Conservation (phyloP, 83 land plant genomes). For the Diphasiastrum complanatum region DNA sequence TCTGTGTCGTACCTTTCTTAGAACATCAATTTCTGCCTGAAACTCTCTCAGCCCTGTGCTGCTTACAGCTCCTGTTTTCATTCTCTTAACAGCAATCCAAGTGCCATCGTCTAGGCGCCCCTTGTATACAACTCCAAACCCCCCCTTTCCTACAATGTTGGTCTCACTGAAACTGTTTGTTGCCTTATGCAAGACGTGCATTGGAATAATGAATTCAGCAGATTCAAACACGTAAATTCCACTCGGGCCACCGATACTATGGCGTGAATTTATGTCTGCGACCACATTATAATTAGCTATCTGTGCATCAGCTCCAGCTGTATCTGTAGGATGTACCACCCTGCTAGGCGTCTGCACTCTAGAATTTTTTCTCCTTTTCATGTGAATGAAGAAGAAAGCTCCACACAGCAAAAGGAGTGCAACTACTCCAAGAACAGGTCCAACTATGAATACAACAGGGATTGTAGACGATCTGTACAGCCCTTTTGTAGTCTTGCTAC, state of each 20-base stretch:
- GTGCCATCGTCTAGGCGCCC: slow-evolving; percentile 69
- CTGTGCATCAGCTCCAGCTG: too few relatives aligned
- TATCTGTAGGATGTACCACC: background rate
- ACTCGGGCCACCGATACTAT: too few relatives aligned
- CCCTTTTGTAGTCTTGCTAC: too few relatives aligned
- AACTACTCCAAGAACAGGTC: background rate
- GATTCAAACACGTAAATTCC: slow-evolving; percentile 36
- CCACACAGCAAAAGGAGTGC: background rate
- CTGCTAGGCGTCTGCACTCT: background rate
- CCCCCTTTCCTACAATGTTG: slow-evolving; percentile 60
- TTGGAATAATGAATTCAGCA: slow-evolving; percentile 41
- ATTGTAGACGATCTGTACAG: too few relatives aligned
- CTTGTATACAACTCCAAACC: slow-evolving; percentile 69
- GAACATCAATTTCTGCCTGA: slow-evolving; percentile 64
- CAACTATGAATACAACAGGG: background rate
- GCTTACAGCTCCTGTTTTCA: slow-evolving; percentile 44
- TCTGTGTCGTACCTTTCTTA: slow-evolving; percentile 73
- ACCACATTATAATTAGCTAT: too few relatives aligned
- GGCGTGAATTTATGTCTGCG: too few relatives aligned
- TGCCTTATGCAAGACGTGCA: slow-evolving; percentile 43
- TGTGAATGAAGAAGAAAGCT: background rate
- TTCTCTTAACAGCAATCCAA: slow-evolving; percentile 65
- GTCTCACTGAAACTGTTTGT: slow-evolving; percentile 63
- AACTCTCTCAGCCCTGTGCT: slow-evolving; percentile 63
- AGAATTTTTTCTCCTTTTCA: background rate